phyloP scores from a whole-genome alignment of 1,139 yeast genomes.

The Geotrichum reessii region DNA sequence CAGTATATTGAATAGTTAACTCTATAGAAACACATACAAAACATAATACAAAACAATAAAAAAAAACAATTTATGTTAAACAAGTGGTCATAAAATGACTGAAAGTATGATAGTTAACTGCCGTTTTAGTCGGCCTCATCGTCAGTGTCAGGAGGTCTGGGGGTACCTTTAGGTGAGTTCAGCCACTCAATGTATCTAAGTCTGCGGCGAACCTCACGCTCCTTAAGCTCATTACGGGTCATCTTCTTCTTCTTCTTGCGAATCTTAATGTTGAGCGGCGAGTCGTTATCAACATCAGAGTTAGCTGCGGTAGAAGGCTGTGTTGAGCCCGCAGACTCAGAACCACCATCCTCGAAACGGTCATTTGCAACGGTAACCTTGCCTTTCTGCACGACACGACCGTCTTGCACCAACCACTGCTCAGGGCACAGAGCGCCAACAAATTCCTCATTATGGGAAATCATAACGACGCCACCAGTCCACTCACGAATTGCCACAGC shows the following conservation, averaged over 20 bases:
- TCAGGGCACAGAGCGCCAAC: slow-evolving; percentile 98
- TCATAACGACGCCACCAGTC: slow-evolving; percentile 98
- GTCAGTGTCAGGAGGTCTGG: slow-evolving; percentile 87
- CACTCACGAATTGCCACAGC: slow-evolving; percentile 97
- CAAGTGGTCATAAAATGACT: not conserved
- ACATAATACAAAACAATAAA: not conserved
- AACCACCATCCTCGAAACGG: slow-evolving; percentile 69
- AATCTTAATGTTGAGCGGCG: slow-evolving; percentile 94
- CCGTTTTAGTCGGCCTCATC: slow-evolving; percentile 73
- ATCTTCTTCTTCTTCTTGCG: slow-evolving; percentile 79
- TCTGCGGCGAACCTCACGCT: slow-evolving; percentile 89
- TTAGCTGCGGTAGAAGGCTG: slow-evolving; percentile 43
- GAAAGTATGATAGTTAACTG: not conserved
- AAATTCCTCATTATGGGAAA: slow-evolving; percentile 94
- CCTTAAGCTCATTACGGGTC: slow-evolving; percentile 93
- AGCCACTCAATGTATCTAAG: slow-evolving; percentile 92
- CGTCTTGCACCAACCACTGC: slow-evolving; percentile 96
- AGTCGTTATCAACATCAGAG: slow-evolving; percentile 46
- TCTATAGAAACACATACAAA: not conserved
- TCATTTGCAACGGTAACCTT: slow-evolving; percentile 64
- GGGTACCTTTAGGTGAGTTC: slow-evolving; percentile 94
- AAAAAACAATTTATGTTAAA: not conserved
- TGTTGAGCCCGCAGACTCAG: slow-evolving; percentile 22
- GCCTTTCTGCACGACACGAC: slow-evolving; percentile 80
- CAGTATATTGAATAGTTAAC: not conserved